phyloP scores from a whole-genome alignment of 495 filamentous ascomycete genomes.

The Lepraria neglecta region DNA sequence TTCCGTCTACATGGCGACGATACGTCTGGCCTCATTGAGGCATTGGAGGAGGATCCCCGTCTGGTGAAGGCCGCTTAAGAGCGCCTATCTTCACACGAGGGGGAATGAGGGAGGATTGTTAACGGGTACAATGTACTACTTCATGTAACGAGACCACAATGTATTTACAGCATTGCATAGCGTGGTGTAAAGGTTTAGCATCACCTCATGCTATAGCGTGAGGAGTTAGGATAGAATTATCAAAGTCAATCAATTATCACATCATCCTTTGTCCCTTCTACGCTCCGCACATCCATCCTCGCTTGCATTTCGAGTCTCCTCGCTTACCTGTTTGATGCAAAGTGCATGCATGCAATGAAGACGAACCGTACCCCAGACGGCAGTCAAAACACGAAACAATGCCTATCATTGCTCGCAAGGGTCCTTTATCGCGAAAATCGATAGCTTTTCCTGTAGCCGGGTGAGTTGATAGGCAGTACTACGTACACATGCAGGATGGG shows the following conservation, averaged over 20 bases:
- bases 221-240: too few species aligned
- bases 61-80: not conserved
- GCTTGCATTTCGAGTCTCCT: not conserved
- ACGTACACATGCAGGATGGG: too few species aligned
- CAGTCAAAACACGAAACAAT: not conserved
- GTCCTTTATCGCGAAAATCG: not conserved
- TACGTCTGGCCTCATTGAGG: constrained; percentile 10
- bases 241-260: too few species aligned
- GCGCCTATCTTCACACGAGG: not conserved
- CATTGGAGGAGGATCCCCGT: constrained; percentile 5
- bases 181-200: not conserved
- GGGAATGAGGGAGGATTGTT: not conserved
- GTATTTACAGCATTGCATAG: not conserved
- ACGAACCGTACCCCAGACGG: not conserved
- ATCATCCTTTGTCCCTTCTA: too few species aligned
- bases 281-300: not conserved
- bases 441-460: too few species aligned
- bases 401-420: not conserved
- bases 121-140: not conserved
- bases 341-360: not conserved
- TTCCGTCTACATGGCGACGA: constrained; percentile 40
- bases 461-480: too few species aligned
- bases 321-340: not conserved
- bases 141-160: constrained; percentile 6
- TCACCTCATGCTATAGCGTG: not conserved